Evolutionary conservation across 495 filamentous ascomycete species (phyloP).

Genomic region (Neurospora tetraspora): DNA sequence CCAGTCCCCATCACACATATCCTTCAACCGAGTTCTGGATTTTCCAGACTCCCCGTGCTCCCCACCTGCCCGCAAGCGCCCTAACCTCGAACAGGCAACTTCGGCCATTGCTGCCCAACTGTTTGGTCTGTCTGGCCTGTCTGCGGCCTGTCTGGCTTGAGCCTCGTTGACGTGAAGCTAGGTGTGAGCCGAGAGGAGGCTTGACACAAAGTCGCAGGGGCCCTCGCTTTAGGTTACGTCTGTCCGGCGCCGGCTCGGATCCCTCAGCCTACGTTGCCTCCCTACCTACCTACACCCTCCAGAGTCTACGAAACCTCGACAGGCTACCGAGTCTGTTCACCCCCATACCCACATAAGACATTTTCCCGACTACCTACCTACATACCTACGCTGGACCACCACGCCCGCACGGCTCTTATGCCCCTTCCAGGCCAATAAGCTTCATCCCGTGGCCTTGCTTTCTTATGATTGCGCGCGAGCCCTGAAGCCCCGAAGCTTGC

Average conservation of each 20-base stretch:
- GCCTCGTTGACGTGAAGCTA: constrained; percentile 9
- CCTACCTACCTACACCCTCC: not conserved
- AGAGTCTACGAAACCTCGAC: not conserved
- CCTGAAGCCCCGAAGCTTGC: constrained; percentile 3
- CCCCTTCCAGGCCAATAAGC: constrained; percentile 13
- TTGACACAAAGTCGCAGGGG: not conserved
- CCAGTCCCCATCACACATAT: constrained; percentile 15
- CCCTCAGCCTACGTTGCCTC: not conserved
- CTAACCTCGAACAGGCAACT: constrained; percentile 7
- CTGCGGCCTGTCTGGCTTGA: constrained; percentile 8
- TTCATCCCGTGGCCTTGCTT: constrained; percentile 2
- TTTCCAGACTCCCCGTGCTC: constrained; percentile 7
- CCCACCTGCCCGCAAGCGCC: constrained; percentile 11
- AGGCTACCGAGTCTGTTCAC: not conserved
- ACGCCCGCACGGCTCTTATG: not conserved
- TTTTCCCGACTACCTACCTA: not conserved
- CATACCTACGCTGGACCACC: not conserved
- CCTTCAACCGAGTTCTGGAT: constrained; percentile 11
- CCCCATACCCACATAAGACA: not conserved
- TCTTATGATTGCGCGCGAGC: constrained; percentile 3
- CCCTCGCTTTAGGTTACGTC: not conserved
- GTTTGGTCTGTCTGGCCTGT: not conserved
- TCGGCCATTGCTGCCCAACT: constrained; percentile 25
- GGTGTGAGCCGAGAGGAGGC: not conserved
- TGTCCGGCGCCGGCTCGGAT: not conserved